Evolutionary conservation across 1,139 yeast species (phyloP), one percentile per base, ranked within the genome.

Genomic region (Ogataea hybrid): DNA sequence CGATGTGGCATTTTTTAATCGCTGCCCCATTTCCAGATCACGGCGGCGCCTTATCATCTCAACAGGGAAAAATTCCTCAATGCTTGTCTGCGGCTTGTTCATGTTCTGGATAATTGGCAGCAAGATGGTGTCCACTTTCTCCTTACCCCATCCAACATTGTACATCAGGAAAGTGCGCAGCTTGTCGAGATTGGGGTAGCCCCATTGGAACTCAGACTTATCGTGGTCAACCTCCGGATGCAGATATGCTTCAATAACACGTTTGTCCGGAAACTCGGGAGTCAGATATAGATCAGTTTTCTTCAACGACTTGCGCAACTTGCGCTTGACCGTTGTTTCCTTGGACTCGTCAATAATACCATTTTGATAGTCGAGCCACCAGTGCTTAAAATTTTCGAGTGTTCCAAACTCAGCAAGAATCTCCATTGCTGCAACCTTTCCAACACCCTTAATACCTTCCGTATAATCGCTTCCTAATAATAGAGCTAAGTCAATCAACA

Each of bases 401-500:
- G 55, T 44, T 12, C 51, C 81, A 64, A 92, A 94, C 53, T 90
- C 96, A 0, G 96, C 96, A 27, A 94, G 58, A n/a, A 94, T 77
- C 62, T 94, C 97, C 78, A 89, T 78, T 0, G 96, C 95, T 23
- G 84, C 72, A 0, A 92, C 97, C 0, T 96, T 96, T 0, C 98
- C 98, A 44, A 92, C 73, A 2, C 97, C 96, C 46, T 84, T 82
- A 28, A 92, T 65, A 0, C 98, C 98, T 46, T 84, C 88, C 0
- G 97, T 88, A 59, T 92, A 92, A 65, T 92, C 98, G 62, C 96
- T 87, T 0, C 98, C 98, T 22, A 92, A 65, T 23, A 92, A 63
- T 35, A 83, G 73, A 0, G 97, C 97, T 50, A 92, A 63, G 35
- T 84, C 88, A 32, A 92, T 86, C 58, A 90, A 64, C 48, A 76